phyloP scores from a whole-genome alignment of 2,329 filamentous ascomycete genomes.

The Ceratocystis destructans region DNA sequence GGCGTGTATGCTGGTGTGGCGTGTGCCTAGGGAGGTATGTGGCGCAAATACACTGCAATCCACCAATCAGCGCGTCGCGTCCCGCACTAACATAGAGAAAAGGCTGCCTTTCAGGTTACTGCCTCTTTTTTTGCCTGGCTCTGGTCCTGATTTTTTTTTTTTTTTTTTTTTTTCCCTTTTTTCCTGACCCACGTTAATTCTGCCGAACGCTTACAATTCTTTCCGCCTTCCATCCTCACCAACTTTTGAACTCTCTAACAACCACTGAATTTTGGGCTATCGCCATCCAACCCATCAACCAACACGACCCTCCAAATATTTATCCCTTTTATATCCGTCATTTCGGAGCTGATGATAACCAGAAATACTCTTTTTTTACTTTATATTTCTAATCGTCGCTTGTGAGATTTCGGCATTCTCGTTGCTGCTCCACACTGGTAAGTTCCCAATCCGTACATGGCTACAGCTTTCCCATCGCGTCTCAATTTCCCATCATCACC shows the following conservation, averaged over 20 bases:
- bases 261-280: conserved; percentile 17
- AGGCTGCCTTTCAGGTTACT: not conserved
- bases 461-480: conserved; percentile 17
- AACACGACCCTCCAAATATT: conserved; percentile 8
- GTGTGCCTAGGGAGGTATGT: not conserved
- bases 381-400: not conserved
- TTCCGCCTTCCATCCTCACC: conserved; percentile 19
- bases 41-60: conserved; percentile 7
- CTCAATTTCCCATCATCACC: conserved; percentile 14
- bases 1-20: not conserved
- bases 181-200: conserved; percentile 12
- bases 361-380: conserved; percentile 11
- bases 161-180: conserved; percentile 13
- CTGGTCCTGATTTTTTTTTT: conserved; percentile 7
- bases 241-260: conserved; percentile 16
- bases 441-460: conserved; percentile 6
- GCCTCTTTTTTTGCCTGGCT: not conserved
- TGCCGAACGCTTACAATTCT: conserved; percentile 15
- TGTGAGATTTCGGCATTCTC: not conserved
- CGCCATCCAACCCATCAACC: conserved; percentile 16
- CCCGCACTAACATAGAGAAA: not conserved
- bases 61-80: conserved; percentile 17
- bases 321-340: conserved; percentile 11
- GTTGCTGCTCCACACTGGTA: conserved; percentile 7
- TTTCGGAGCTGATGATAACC: conserved; percentile 6